Evolutionary conservation across 2,329 filamentous ascomycete species (phyloP).

Genomic region (Hypoxylon sp.): DNA sequence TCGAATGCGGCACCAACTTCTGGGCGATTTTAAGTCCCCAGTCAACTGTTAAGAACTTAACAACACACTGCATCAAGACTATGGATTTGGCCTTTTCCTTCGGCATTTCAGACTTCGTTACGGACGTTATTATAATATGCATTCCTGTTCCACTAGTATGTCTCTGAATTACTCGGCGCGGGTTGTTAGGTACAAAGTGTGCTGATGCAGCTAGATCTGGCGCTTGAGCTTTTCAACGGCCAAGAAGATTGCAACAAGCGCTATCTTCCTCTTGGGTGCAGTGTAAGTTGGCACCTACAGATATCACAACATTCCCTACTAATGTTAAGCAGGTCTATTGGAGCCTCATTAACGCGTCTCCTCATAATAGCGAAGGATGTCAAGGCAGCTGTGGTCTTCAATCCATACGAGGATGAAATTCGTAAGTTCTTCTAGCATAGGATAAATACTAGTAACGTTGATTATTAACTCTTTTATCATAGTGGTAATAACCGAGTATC

Average conservation of each 20-base stretch:
- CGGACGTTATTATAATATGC: conserved; percentile 31
- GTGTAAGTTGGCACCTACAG: conserved; percentile 25
- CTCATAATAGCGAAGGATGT: conserved; percentile 23
- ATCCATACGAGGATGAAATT: conserved; percentile 29
- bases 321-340: conserved; percentile 26
- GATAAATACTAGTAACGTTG: too few species aligned
- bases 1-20: conserved; percentile 26
- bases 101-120: conserved; percentile 29
- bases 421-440: neutral
- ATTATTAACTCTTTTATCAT: neutral
- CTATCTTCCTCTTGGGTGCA: conserved; percentile 32
- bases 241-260: conserved; percentile 25
- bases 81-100: conserved; percentile 8
- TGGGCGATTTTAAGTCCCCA: conserved; percentile 19
- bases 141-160: conserved; percentile 39
- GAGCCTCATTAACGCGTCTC: conserved; percentile 30
- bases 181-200: neutral
- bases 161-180: neutral
- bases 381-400: conserved; percentile 6
- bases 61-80: conserved; percentile 11
- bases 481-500: conserved; percentile 31
- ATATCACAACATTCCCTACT: neutral
- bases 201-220: conserved; percentile 33
- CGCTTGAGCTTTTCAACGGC: conserved; percentile 28
- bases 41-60: conserved; percentile 3